phyloP scores from a whole-genome alignment of 345 rosid genomes.

The Garcia nutans region DNA sequence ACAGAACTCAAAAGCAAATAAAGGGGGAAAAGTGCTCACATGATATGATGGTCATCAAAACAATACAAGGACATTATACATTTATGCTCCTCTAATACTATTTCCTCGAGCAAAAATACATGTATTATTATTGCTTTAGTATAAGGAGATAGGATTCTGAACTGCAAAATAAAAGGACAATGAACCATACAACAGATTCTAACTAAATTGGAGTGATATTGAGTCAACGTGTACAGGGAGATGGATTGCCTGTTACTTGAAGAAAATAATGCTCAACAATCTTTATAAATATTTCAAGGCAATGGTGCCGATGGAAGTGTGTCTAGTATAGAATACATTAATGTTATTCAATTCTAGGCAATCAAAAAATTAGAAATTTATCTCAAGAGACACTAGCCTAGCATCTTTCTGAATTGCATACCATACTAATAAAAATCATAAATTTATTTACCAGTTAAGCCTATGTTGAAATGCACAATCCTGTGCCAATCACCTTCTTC shows the following conservation, averaged over 20 bases:
- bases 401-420: not conserved
- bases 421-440: not conserved
- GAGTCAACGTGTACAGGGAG: not conserved
- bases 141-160: not conserved
- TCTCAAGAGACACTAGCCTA: not conserved
- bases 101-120: not conserved
- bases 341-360: not conserved
- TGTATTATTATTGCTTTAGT: not conserved
- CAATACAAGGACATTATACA: not conserved
- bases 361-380: slow-evolving; percentile 1
- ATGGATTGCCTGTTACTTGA: not conserved
- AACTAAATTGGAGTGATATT: not conserved
- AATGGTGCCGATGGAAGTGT: not conserved
- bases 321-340: not conserved
- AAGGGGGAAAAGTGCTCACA: not conserved
- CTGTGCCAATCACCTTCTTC: not conserved
- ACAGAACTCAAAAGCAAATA: not conserved
- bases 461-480: not conserved
- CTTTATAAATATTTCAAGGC: not conserved
- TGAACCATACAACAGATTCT: not conserved
- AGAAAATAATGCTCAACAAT: not conserved
- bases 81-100: not conserved
- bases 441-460: not conserved
- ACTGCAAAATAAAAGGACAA: not conserved
- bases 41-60: not conserved